A percentile compares a stretch with the other conserved stretches of the same genome.
Evolutionary conservation across 139 green algal species (phyloP).

Genomic region (Haematococcus sp.): DNA sequence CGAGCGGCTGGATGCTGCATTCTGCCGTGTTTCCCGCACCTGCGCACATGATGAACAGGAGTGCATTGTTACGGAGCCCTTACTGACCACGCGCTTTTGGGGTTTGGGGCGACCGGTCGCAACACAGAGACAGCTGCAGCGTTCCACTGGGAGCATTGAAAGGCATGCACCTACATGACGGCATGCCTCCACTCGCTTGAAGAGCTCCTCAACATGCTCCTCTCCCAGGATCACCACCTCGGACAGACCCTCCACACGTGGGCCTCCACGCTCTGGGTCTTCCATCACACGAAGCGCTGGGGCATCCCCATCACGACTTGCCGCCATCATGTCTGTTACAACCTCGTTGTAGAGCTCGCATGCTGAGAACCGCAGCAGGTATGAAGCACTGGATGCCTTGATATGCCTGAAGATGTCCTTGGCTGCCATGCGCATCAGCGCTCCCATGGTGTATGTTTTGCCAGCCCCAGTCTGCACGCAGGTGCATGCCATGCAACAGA

Average conservation of each 20-base stretch:
- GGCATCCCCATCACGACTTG: background rate
- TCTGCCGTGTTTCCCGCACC: slow-evolving; percentile 94
- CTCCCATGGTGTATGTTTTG: slow-evolving; percentile 63
- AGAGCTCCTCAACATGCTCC: slow-evolving; percentile 47
- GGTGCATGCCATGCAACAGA: no score
- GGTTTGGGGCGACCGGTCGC: no score
- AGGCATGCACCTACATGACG: slow-evolving; percentile 36
- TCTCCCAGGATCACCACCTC: slow-evolving; percentile 42
- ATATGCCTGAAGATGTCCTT: slow-evolving; percentile 55
- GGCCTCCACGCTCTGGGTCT: slow-evolving; percentile 39
- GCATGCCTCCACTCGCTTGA: slow-evolving; percentile 39
- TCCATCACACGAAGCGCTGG: slow-evolving; percentile 45
- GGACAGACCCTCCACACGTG: slow-evolving; percentile 46
- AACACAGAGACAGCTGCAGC: background rate
- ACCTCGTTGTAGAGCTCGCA: slow-evolving; percentile 76
- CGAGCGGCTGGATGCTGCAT: slow-evolving; percentile 75
- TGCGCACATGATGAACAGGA: no score
- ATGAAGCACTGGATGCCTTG: slow-evolving; percentile 6
- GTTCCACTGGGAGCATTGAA: background rate
- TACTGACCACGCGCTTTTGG: no score
- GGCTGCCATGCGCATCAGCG: slow-evolving; percentile 36
- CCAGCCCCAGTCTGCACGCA: slow-evolving; percentile 50
- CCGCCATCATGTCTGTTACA: background rate
- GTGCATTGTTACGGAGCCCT: no score
- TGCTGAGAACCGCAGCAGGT: slow-evolving; percentile 43